Conservation (phyloP, 805 yeast species). For the Martiniozyma abietophila region DNA sequence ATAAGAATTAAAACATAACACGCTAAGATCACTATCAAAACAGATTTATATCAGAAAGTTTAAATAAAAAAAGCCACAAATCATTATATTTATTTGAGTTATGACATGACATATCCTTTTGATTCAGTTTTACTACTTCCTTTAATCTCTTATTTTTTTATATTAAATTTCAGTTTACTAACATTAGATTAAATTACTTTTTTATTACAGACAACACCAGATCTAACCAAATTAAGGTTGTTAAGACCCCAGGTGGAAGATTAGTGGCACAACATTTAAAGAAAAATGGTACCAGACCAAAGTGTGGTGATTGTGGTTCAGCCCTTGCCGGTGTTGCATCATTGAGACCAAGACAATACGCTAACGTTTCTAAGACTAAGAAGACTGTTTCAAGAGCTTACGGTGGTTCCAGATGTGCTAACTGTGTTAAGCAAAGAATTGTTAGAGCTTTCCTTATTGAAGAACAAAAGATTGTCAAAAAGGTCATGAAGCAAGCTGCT, state of each 20-base stretch:
- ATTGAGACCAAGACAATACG: slow-evolving; percentile 98
- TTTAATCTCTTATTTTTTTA: background rate
- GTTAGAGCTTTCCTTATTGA: slow-evolving; percentile 99
- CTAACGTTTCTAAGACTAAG: slow-evolving; percentile 88
- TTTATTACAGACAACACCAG: slow-evolving; percentile 82
- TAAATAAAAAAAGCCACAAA: no score
- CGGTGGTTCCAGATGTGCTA: slow-evolving; percentile 99
- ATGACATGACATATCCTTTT: no score
- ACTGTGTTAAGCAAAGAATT: slow-evolving; percentile 98
- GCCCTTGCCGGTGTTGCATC: slow-evolving; percentile 67
- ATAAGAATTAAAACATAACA: no score
- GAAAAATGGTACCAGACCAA: slow-evolving; percentile 81
- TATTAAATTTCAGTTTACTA: slow-evolving; percentile 10
- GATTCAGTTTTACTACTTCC: no score
- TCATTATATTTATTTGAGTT: no score
- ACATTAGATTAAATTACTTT: slow-evolving; percentile 8
- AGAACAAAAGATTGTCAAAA: slow-evolving; percentile 99
- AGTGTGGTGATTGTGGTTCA: slow-evolving; percentile 81
- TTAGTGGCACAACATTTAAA: slow-evolving; percentile 96
- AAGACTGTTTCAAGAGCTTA: slow-evolving; percentile 99
- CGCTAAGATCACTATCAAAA: no score
- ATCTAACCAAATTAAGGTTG: slow-evolving; percentile 99
- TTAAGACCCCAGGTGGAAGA: slow-evolving; percentile 99
- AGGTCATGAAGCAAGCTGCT: slow-evolving; percentile 95
- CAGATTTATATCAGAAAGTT: no score